A percentile compares a stretch with the other conserved stretches of the same genome.
Conservation (phyloP, 306 rosid genomes). For the Ziziphus jujuba region DNA sequence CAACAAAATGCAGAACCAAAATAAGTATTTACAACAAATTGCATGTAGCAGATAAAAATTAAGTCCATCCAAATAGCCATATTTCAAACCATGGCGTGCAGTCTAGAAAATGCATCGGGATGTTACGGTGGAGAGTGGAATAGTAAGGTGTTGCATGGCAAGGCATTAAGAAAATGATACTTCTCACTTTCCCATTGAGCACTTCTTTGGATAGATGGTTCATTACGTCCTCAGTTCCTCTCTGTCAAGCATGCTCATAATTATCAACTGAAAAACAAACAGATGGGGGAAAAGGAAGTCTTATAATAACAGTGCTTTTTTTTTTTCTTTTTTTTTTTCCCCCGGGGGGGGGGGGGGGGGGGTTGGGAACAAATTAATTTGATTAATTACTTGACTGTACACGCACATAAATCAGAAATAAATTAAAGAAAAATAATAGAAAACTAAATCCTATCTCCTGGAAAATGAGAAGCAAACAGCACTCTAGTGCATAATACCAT, state of each 20-base stretch:
- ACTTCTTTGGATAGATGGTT: slow-evolving; percentile 75
- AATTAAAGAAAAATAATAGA: not conserved
- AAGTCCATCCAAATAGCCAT: slow-evolving; percentile 3
- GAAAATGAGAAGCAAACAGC: not conserved
- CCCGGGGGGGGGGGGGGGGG: no score
- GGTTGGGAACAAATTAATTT: no score
- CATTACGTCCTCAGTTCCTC: slow-evolving; percentile 95
- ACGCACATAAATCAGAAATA: slow-evolving; percentile 12
- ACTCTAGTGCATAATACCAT: no score
- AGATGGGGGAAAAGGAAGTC: not conserved
- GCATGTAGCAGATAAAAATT: slow-evolving; percentile 2
- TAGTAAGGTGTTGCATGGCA: slow-evolving; percentile 96
- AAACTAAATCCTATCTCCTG: not conserved
- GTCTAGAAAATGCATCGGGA: slow-evolving; percentile 86
- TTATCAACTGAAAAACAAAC: slow-evolving; percentile 14
- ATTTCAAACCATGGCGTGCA: slow-evolving; percentile 82
- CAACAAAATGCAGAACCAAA: slow-evolving; percentile 13
- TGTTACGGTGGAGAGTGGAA: slow-evolving; percentile 64
- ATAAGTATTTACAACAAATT: slow-evolving; percentile 6
- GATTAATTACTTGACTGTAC: not conserved
- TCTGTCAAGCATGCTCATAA: slow-evolving; percentile 39
- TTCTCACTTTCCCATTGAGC: slow-evolving; percentile 51
- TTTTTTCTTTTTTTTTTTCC: no score
- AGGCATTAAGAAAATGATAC: slow-evolving; percentile 76
- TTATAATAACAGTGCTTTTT: not conserved